Conservation (phyloP, 129 eudicot genomes). For the Flaveria linearis region DNA sequence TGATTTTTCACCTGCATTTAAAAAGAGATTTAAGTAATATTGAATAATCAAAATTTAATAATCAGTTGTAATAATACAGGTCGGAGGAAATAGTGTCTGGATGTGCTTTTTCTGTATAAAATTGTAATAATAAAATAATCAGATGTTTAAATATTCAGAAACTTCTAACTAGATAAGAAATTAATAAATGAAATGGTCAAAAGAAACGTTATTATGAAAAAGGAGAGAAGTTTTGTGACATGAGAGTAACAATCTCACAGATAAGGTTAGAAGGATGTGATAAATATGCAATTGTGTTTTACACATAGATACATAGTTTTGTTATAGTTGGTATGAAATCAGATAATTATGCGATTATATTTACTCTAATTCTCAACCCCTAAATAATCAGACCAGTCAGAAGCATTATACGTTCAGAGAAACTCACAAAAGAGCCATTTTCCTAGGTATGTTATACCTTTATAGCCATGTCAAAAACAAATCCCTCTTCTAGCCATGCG, state of each 20-base stretch:
- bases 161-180: background rate
- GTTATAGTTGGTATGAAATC: background rate
- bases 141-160: background rate
- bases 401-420: background rate
- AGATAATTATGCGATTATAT: background rate
- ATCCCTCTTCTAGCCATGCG: background rate
- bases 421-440: background rate
- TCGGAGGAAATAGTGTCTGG: background rate
- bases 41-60: too few relatives aligned
- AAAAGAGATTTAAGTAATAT: too few relatives aligned
- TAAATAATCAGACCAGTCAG: background rate
- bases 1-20: constrained; percentile 48
- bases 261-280: background rate
- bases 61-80: too few relatives aligned
- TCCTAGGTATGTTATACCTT: background rate
- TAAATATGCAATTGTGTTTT: background rate
- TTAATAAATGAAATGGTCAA: background rate
- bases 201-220: background rate
- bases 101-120: background rate
- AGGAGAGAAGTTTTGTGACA: background rate
- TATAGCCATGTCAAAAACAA: background rate
- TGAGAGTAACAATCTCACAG: background rate
- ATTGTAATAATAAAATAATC: background rate
- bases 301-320: background rate
- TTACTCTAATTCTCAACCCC: constrained; percentile 1